Evolutionary conservation across 2,329 filamentous ascomycete genomes (phyloP), one percentile per base, ranked within the genome.

Genomic region (Scopulariopsis brevicaulis): DNA sequence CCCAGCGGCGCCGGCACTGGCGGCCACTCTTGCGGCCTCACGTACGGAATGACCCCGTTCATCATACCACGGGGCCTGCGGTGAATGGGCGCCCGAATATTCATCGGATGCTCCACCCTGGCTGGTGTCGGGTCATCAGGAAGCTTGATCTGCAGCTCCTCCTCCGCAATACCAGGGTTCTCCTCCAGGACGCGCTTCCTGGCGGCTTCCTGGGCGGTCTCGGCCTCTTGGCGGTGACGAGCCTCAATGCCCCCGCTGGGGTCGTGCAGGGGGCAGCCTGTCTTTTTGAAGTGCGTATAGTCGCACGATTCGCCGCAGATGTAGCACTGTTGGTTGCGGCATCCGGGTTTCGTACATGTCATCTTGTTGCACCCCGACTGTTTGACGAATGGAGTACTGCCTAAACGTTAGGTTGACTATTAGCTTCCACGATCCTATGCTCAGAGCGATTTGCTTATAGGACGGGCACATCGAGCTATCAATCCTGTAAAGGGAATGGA

Each of bases 301-400:
- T 79, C 71, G 59, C 77, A 81, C 1, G 81, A 80, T 64, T 85
- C 76, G 24, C 83, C 84, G 71, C 90, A 96, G 50, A 90, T 77
- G 64, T 91, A 90, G 66, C 85, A 87, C 62, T 84, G 81, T 0
- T 78, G 65, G 52, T 82, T 79, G 2, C 58, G 5, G 60, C 82
- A 85, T 1, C 71, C 71, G 48, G 65, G 55, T n/a, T 78, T 77
- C 0, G 80, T 74, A 68, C 90, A 96, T 0, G 69, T 78, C 81
- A 96, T 89, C 71, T 92, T 92, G 72, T 95, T 95, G 73, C 90
- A 96, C 2, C 90, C 90, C 35, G 74, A 68, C 40, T 85, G 80
- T 67, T 95, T 96, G 68, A 95, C 80, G 64, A 93, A 94, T 0
- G 85, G 83, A n/a, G 83, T 81, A n/a, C 77, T 37, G 55, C 56